phyloP scores from a whole-genome alignment of 164 flowering plant species.

The Cinnamomum chago region DNA sequence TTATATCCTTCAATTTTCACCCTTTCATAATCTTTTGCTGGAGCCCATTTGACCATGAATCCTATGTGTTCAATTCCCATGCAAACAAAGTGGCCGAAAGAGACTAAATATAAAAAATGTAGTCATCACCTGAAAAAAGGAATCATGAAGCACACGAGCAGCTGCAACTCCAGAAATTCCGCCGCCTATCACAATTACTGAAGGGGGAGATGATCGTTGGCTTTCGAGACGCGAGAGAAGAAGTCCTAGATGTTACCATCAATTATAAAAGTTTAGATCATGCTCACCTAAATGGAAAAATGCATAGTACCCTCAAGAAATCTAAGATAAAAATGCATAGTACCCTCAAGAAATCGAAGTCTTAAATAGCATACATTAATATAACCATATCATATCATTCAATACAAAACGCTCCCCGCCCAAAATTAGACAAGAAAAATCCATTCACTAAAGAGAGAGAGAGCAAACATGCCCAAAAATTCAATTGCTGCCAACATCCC shows the following conservation, averaged over 20 bases:
- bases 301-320: background rate
- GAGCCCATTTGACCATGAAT: too few relatives aligned
- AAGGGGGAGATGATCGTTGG: constrained; percentile 36
- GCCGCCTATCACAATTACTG: constrained; percentile 89
- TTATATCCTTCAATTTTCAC: too few relatives aligned
- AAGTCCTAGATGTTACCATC: constrained; percentile 29
- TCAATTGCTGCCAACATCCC: background rate
- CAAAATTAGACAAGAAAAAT: too few relatives aligned
- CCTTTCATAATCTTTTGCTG: too few relatives aligned
- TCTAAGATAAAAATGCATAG: too few relatives aligned
- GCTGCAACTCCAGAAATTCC: constrained; percentile 93
- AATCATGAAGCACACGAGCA: constrained; percentile 58
- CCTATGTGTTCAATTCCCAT: background rate
- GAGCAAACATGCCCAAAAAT: background rate
- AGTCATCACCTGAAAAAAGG: constrained; percentile 64
- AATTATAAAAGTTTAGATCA: background rate
- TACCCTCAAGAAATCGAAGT: background rate
- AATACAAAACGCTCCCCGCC: too few relatives aligned
- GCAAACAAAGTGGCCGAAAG: too few relatives aligned
- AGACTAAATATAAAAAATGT: background rate
- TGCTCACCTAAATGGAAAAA: background rate
- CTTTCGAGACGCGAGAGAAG: constrained; percentile 35
- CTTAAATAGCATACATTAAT: background rate
- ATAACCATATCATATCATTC: background rate
- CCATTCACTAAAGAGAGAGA: too few relatives aligned